phyloP scores from a whole-genome alignment of 495 filamentous ascomycete genomes.

The Penicillium bovifimosum region DNA sequence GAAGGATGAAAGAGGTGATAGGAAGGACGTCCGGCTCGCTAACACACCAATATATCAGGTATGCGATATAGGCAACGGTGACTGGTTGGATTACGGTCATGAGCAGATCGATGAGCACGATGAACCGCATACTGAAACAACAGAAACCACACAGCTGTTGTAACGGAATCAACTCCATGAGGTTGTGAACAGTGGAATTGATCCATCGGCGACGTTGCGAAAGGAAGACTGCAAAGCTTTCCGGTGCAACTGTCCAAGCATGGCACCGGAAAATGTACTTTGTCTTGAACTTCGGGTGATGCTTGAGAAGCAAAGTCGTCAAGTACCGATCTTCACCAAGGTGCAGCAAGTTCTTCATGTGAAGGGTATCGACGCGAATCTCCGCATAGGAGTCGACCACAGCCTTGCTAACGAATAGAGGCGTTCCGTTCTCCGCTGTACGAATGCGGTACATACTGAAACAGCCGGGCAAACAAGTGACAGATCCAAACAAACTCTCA shows the following conservation, averaged over 20 bases:
- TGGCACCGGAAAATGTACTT: constrained; percentile 92
- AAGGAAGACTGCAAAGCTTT: constrained; percentile 88
- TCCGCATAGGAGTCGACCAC: constrained; percentile 80
- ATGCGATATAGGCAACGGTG: constrained; percentile 83
- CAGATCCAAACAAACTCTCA: constrained; percentile 92
- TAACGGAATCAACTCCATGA: constrained; percentile 90
- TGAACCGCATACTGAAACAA: constrained; percentile 98
- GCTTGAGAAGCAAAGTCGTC: constrained; percentile 90
- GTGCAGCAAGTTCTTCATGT: constrained; percentile 98
- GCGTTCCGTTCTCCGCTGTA: constrained; percentile 88
- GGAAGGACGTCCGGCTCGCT: constrained; percentile 60
- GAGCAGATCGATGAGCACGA: constrained; percentile 91
- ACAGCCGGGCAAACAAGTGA: constrained; percentile 96
- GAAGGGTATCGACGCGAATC: constrained; percentile 93
- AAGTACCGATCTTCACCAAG: constrained; percentile 90
- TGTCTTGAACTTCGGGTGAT: constrained; percentile 90
- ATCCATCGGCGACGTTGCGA: constrained; percentile 99
- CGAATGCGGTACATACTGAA: constrained; percentile 98
- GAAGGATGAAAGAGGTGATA: constrained; percentile 77
- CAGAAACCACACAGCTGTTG: constrained; percentile 97
- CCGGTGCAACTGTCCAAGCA: constrained; percentile 94
- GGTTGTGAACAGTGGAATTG: constrained; percentile 97
- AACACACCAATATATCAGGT: constrained; percentile 73
- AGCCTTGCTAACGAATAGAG: constrained; percentile 89
- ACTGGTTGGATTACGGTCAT: constrained; percentile 90